phyloP scores from a whole-genome alignment of 2,329 filamentous ascomycete species.

The Aspergillus pseudoglaucus region DNA sequence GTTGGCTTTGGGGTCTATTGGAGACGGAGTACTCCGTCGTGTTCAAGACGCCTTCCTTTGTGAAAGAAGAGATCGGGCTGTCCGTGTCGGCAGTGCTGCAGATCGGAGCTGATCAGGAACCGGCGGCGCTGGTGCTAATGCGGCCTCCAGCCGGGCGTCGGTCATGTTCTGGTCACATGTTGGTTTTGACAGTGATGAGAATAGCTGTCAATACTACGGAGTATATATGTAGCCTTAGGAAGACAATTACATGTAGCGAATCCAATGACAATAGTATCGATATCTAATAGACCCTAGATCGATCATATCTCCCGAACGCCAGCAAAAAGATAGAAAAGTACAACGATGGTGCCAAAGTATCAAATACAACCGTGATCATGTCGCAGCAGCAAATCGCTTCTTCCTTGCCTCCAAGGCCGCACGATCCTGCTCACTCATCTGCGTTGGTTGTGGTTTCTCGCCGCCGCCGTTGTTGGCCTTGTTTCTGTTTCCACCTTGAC shows the following conservation, averaged over 20 bases:
- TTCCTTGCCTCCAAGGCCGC: constrained; percentile 42
- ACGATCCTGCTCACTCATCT: constrained; percentile 36
- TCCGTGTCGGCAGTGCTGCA: not conserved
- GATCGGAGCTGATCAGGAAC: not conserved
- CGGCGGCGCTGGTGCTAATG: not conserved
- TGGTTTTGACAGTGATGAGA: no score
- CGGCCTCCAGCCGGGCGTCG: not conserved
- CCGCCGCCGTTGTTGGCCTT: constrained; percentile 14
- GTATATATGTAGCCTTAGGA: not conserved
- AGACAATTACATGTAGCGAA: not conserved
- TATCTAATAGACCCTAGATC: not conserved
- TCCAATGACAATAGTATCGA: not conserved
- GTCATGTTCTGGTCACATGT: not conserved
- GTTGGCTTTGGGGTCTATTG: no score
- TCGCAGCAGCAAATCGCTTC: constrained; percentile 38
- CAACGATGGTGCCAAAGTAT: constrained; percentile 2
- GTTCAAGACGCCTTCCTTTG: not conserved
- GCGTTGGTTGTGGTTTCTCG: constrained; percentile 3
- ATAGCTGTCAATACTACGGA: no score
- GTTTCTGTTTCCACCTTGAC: constrained; percentile 13
- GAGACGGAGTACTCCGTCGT: not conserved
- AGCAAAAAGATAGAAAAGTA: constrained; percentile 11
- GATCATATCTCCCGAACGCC: constrained; percentile 18
- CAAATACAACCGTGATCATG: constrained; percentile 11
- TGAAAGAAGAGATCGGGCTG: not conserved